phyloP scores from a whole-genome alignment of 345 rosid genomes.

The Pseudoturritis turrita region DNA sequence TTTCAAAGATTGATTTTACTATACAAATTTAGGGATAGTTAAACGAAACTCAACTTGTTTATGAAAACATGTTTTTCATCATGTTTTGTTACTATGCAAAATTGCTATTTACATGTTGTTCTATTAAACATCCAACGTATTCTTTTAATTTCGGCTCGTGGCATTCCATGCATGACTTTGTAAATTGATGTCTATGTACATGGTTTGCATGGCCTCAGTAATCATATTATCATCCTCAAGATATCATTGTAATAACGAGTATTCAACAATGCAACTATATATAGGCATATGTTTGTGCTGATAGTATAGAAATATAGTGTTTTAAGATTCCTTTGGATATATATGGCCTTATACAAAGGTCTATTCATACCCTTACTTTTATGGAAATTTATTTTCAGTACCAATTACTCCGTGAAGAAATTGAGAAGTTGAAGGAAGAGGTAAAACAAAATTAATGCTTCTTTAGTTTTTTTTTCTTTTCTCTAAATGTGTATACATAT shows the following conservation, averaged over 20 bases:
- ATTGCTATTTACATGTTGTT: background rate
- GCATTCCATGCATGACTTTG: background rate
- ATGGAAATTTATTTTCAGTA: too few species aligned
- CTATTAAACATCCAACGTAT: background rate
- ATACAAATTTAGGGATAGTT: background rate
- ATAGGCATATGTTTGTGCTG: background rate
- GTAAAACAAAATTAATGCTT: conserved; percentile 51
- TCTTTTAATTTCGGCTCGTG: background rate
- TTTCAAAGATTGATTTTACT: background rate
- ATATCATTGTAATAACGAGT: background rate
- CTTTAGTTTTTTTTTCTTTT: background rate
- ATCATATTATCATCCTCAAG: background rate
- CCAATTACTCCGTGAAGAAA: conserved; percentile 48
- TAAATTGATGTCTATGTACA: background rate
- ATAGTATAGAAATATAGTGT: background rate
- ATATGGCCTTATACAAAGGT: background rate
- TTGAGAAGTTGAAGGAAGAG: conserved; percentile 64
- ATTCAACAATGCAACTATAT: background rate
- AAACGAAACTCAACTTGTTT: background rate
- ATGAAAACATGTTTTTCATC: background rate
- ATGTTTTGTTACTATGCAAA: background rate
- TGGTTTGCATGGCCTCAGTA: conserved; percentile 6
- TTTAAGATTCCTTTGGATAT: too few species aligned
- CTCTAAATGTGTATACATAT: background rate
- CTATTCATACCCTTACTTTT: too few species aligned